Base-by-base conservation (phyloP, 2,329 filamentous ascomycete species). In the Ophioceras dolichostomum region DNA sequence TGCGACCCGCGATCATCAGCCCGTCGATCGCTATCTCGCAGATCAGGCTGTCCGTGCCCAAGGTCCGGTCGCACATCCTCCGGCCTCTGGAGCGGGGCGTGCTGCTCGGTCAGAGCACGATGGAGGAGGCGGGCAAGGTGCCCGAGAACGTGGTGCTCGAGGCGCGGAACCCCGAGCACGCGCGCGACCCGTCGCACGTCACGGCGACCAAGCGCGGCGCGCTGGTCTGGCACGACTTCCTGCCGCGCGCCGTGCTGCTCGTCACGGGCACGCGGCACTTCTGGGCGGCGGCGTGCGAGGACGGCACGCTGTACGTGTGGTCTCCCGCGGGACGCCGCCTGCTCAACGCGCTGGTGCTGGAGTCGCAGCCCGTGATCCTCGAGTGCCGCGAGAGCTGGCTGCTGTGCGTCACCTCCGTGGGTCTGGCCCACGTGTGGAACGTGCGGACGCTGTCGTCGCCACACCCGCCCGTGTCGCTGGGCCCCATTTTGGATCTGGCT, bases 371-470 rank as follows among this genome's bases (percentile, higher is more conserved):
- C 1, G 88, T 96, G 22, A 91, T 98, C 39, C 68, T 98, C 19
- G 91, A 96, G 55, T 89, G 83, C 49, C 76, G 88, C 39, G 84
- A 83, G 10, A 83, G 83, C 62, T 96, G 85, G 83, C 64, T 98
- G 5, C 68, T 98, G 36, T 89, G 83, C 52, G 82, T 98, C 44
- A 89, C 86, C 4, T 82, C 89, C 1, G 81, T 84, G 4, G 91
- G 91, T 5, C 75, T 89, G 59, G 91, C 81, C 48, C 80, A 96
- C 56, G 84, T 98, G 30, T 98, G 89, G 88, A 89, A 96, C 54
- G 68, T 95, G 41, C 81, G 81, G 47, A 83, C 76, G 0, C 79
- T 93, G 52, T 77, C 79, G 3, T 81, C 88, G 0, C 84, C 87
- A 14, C 88, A 95, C 53, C 87, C 89, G 2, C 89, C 91, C 0